Evolutionary conservation across 371 early-diverging fungal species (phyloP).

Genomic region (Lichtheimia ornata): DNA sequence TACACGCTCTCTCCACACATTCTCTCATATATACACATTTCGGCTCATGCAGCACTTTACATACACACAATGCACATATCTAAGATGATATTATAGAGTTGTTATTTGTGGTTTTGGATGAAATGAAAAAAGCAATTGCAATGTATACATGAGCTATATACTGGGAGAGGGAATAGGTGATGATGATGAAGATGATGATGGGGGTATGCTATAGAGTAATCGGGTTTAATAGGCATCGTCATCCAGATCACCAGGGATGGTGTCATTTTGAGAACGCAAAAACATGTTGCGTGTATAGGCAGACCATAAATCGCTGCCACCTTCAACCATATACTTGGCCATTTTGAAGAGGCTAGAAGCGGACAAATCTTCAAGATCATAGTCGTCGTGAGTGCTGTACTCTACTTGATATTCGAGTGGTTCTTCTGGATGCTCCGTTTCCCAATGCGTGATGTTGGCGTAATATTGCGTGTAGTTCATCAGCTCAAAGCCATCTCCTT

Average conservation of each 20-base stretch:
- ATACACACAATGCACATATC: slow-evolving; percentile 4
- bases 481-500: slow-evolving; percentile 7
- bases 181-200: too few relatives aligned
- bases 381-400: slow-evolving; percentile 59
- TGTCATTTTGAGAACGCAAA: slow-evolving; percentile 34
- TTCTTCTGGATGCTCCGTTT: slow-evolving; percentile 20
- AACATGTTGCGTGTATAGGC: slow-evolving; percentile 41
- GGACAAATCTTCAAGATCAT: slow-evolving; percentile 63
- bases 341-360: slow-evolving; percentile 48
- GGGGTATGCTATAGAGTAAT: too few relatives aligned
- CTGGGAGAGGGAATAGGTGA: too few relatives aligned
- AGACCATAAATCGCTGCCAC: slow-evolving; percentile 27
- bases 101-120: too few relatives aligned
- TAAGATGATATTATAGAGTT: too few relatives aligned
- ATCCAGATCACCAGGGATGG: not conserved
- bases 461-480: slow-evolving; percentile 41
- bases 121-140: too few relatives aligned
- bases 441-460: slow-evolving; percentile 46
- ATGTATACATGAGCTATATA: too few relatives aligned
- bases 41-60: not conserved
- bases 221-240: too few relatives aligned
- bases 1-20: too few relatives aligned
- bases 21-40: too few relatives aligned
- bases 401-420: slow-evolving; percentile 48
- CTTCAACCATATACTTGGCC: slow-evolving; percentile 47